Evolutionary conservation across 345 rosid genomes (phyloP).

Genomic region (Brassica cretica): DNA sequence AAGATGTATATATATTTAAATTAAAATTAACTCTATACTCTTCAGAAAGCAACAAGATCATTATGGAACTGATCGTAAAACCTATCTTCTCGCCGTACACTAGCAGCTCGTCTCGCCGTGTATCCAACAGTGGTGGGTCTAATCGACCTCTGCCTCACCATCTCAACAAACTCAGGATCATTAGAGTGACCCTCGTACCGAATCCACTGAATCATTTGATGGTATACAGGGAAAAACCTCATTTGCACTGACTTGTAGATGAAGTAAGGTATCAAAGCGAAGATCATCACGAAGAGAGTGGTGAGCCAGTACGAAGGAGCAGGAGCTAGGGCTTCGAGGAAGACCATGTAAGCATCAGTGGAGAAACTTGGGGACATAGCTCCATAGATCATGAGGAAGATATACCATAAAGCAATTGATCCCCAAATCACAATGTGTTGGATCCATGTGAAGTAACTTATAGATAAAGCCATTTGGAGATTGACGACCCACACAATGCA

Average conservation of each 20-base stretch:
- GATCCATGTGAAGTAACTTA: conserved; percentile 80
- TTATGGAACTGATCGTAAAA: conserved; percentile 32
- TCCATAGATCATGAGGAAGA: conserved; percentile 88
- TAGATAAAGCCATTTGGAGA: conserved; percentile 89
- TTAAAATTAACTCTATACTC: conserved; percentile 10
- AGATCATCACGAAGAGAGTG: conserved; percentile 56
- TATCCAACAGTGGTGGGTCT: conserved; percentile 75
- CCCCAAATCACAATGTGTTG: conserved; percentile 97
- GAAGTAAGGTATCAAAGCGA: conserved; percentile 72
- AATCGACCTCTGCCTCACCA: conserved; percentile 79
- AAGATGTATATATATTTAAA: conserved; percentile 23
- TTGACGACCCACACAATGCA: conserved; percentile 92
- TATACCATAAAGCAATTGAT: conserved; percentile 71
- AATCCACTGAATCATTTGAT: conserved; percentile 95
- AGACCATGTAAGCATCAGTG: conserved; percentile 78
- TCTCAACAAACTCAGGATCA: conserved; percentile 66
- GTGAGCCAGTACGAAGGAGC: conserved; percentile 76
- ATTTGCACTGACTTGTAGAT: conserved; percentile 63
- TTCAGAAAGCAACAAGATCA: conserved; percentile 28
- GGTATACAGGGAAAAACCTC: conserved; percentile 80
- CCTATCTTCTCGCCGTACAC: conserved; percentile 36
- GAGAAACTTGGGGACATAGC: conserved; percentile 71
- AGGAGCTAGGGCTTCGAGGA: conserved; percentile 82
- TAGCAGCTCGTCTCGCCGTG: conserved; percentile 51
- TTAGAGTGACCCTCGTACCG: conserved; percentile 65